Evolutionary conservation across 179 eudicot genomes (phyloP).

Genomic region (Kewa caespitosa): DNA sequence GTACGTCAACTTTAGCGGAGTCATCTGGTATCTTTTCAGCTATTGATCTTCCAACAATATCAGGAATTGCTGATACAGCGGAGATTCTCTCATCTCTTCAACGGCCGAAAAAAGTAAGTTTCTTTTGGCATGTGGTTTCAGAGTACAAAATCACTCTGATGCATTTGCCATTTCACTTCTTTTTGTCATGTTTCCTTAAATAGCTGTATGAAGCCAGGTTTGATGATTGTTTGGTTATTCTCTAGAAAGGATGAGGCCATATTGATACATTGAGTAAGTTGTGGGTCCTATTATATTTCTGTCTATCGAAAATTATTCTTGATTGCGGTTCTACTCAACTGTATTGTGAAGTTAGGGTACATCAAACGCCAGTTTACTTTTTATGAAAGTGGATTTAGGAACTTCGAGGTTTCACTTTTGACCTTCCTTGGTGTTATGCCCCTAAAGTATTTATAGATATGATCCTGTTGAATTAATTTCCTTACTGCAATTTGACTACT

Average conservation of each 20-base stretch:
- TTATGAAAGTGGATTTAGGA: no score
- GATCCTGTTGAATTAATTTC: not conserved
- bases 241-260: constrained; percentile 14
- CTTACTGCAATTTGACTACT: not conserved
- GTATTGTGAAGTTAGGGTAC: no score
- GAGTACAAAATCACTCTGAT: not conserved
- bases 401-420: not conserved
- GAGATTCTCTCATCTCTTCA: constrained; percentile 99
- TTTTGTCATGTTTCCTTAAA: not conserved
- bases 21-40: constrained; percentile 66
- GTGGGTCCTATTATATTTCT: not conserved
- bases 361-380: no score
- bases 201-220: not conserved
- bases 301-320: not conserved
- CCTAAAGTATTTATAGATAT: not conserved
- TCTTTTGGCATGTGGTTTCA: constrained; percentile 3
- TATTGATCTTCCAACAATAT: constrained; percentile 79
- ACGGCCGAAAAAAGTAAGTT: constrained; percentile 82
- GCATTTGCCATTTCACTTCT: not conserved
- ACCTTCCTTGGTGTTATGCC: constrained; percentile 15
- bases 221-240: not conserved
- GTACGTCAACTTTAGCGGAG: constrained; percentile 44
- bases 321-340: not conserved
- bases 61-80: constrained; percentile 96
- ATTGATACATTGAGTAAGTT: not conserved